Evolutionary conservation across 257 asterid species (phyloP), one percentile per base, ranked within the genome.

Genomic region (Petunia axillaris): DNA sequence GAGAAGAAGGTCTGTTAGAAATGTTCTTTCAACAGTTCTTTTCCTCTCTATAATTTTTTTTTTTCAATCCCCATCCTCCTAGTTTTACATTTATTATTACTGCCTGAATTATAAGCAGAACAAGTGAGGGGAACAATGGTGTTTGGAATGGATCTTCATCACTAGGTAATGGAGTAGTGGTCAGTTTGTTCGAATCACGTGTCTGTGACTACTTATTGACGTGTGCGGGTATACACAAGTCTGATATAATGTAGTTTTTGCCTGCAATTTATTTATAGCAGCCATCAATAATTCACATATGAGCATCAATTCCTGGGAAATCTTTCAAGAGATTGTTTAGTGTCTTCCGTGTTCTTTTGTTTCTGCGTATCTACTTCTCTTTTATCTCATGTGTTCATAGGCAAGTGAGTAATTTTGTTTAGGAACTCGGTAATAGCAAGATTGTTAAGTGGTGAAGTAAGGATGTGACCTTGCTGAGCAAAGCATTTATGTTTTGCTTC

Each of bases 1-100:
- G 97, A 96, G 82, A 92, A 90, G 88, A 91, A 93, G 98, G 99
- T 95, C 64, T 43, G 35, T 53, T 57, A 57, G 13, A 58, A 10
- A 67, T 63, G 50, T 79, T 64, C 55, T 55, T 76, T 25, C 39
- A 46, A 40, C 15, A 8, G 62, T 52, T 60, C 39, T 16, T 44
- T 25, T 36, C 76, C 2, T 38, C 71, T 6, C 3, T 43, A 52
- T 43, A 52, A 64, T 79, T 77, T 8, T 63, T 35, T 68, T 16
- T 62, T 66, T 35, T 81, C 35, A 71, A 48, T 25, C 60, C 60
- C 60, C 15, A 25, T 48, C 25, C 58, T 44, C 10, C 76, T 41
- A 36, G 44, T 71, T 15, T 35, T 11, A 8, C 48, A 25, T 81
- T 65, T 37, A 38, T 76, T 48, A 71, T 79, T 75, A 80, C 64